Conservation (phyloP, 768 basidiomycete genomes). For the Leccinum uliginosum region DNA sequence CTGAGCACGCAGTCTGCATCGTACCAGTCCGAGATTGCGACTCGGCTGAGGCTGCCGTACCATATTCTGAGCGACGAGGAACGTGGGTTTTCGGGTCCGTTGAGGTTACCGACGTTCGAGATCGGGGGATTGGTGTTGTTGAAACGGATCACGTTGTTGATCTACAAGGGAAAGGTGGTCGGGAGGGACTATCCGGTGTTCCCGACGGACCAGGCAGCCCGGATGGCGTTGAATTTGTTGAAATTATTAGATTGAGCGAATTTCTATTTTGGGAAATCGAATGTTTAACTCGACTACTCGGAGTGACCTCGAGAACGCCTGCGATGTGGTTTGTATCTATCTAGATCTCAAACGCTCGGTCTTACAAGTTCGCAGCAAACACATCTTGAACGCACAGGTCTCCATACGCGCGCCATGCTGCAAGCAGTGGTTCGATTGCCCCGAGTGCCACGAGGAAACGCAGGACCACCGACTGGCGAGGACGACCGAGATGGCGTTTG, state of each 20-base stretch:
- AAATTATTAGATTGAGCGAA: background rate
- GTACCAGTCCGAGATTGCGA: conserved; percentile 20
- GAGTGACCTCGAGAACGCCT: background rate
- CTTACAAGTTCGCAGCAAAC: conserved; percentile 58
- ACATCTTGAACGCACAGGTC: conserved; percentile 94
- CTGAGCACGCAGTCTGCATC: conserved; percentile 17
- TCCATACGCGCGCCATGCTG: conserved; percentile 96
- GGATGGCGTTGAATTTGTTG: conserved; percentile 4
- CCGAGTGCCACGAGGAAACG: conserved; percentile 88
- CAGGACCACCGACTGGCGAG: conserved; percentile 69
- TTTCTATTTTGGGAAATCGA: conserved; percentile 4
- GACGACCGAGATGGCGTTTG: conserved; percentile 80
- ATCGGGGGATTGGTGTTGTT: conserved; percentile 11
- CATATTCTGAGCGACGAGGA: conserved; percentile 19
- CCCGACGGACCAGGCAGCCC: conserved; percentile 18
- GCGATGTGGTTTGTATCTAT: conserved; percentile 25
- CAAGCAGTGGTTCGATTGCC: conserved; percentile 96
- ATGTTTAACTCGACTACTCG: background rate
- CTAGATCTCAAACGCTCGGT: background rate
- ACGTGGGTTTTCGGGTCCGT: conserved; percentile 4
- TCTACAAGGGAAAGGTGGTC: conserved; percentile 9
- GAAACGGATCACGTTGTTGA: conserved; percentile 19
- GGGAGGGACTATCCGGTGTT: conserved; percentile 22
- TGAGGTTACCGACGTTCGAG: conserved; percentile 21
- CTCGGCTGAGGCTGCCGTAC: conserved; percentile 13